Percentiles rank a stretch among this genome's conserved stretches.
Conservation (phyloP, 2,329 filamentous ascomycete species). For the Thielaviopsis populi region DNA sequence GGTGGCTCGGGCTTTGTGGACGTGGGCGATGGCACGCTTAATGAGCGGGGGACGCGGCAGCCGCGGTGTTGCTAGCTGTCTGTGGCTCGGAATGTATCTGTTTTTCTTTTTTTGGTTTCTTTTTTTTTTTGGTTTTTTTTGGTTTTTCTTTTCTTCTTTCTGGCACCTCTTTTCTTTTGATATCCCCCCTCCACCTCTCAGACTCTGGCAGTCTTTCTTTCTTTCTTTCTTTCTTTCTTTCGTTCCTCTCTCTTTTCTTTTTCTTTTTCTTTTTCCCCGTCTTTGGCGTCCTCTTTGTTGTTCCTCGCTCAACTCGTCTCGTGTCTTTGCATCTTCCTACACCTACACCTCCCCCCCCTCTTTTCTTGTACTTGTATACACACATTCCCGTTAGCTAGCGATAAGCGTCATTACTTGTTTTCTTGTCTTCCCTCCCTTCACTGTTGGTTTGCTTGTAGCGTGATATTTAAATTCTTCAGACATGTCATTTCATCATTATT, state of each 20-base stretch:
- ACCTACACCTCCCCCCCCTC: too few relatives aligned
- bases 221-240: neutral
- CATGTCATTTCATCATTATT: too few relatives aligned
- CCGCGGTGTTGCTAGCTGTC: slow-evolving; percentile 19
- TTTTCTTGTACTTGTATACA: too few relatives aligned
- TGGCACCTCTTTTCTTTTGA: slow-evolving; percentile 4
- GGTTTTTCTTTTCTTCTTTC: neutral
- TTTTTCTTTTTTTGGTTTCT: neutral
- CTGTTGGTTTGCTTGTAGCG: too few relatives aligned
- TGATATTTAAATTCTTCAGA: neutral
- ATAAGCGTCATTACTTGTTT: too few relatives aligned
- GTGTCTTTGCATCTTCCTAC: too few relatives aligned
- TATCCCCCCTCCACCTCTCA: neutral
- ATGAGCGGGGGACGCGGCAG: slow-evolving; percentile 16
- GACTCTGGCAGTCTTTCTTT: neutral
- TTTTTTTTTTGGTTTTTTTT: neutral
- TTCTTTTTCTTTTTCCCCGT: neutral
- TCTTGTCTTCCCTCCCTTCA: too few relatives aligned
- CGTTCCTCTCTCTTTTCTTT: slow-evolving; percentile 9
- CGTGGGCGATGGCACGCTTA: slow-evolving; percentile 29
- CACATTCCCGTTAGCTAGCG: too few relatives aligned
- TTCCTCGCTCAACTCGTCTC: too few relatives aligned
- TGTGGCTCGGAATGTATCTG: too few relatives aligned
- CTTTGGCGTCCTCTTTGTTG: too few relatives aligned
- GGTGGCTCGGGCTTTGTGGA: slow-evolving; percentile 29